Percentiles rank a stretch among this genome's conserved stretches.
Conservation (phyloP, 169 alveolate species). For the Hammondia hammondi region DNA sequence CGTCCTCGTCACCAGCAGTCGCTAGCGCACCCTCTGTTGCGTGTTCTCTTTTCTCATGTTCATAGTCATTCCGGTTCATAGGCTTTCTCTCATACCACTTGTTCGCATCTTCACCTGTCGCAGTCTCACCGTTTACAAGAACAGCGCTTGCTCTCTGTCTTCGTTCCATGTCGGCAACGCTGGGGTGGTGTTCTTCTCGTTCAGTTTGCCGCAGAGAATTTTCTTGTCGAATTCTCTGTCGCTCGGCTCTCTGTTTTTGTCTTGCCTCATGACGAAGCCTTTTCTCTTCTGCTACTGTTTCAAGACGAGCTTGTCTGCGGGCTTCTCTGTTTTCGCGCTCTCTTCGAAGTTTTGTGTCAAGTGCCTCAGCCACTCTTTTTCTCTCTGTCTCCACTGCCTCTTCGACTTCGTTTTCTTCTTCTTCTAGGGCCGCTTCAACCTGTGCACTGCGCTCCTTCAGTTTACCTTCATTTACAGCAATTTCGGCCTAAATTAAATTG, state of each 20-base stretch:
- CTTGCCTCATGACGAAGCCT: background rate
- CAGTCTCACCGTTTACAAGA: background rate
- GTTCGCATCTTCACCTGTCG: background rate
- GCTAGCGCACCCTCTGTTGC: background rate
- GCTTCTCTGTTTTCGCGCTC: background rate
- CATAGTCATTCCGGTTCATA: background rate
- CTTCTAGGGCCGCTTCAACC: conserved; percentile 2
- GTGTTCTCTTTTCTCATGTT: background rate
- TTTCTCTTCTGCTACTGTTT: background rate
- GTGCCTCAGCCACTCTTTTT: background rate
- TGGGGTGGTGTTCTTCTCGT: conserved; percentile 23
- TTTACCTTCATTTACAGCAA: background rate
- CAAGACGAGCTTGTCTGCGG: background rate
- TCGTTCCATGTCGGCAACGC: background rate
- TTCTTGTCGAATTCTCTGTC: background rate
- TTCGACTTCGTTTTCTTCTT: background rate
- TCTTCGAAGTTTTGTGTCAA: background rate
- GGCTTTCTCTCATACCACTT: background rate
- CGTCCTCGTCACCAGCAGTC: background rate
- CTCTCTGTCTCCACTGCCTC: background rate
- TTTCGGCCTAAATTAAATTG: background rate
- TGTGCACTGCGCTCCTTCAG: background rate
- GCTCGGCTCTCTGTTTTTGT: background rate
- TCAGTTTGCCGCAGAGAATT: background rate
- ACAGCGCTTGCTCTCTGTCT: background rate